Base-by-base conservation (phyloP, 2,329 filamentous ascomycete genomes). In the Talaromyces verruculosus region DNA sequence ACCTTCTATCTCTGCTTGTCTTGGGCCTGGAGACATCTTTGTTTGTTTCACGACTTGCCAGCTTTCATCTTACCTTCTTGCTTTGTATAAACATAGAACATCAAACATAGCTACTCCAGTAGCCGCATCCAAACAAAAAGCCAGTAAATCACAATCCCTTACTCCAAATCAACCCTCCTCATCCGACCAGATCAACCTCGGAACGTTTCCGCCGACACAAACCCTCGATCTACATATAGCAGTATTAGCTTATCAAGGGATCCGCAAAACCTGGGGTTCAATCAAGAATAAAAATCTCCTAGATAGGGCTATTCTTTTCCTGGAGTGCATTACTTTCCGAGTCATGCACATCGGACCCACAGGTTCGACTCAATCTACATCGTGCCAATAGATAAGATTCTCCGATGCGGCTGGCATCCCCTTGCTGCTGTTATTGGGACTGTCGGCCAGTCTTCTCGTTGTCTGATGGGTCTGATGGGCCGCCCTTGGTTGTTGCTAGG, bases 381-480 rank as follows among this genome's bases (percentile, higher is more conserved):
- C 61, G 61, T 63, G 47, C 61, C 22, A 55, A 51, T 63, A 30
- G 47, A 30, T 37, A 55, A 63, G 22, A 63, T 63, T 25, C 33
- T 45, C 39, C 61, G 37, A 55, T 63, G 35, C 61, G 47, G 35
- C 61, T 63, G 45, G 61, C 33, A 39, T 30, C 61, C 61, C 47
- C 47, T 63, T 63, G 45, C 61, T 25, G 33, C 30, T 43, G 28
- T 39, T 51, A 35, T 39, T 30, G 33, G 30, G 10, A 37, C 19
- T 8, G 19, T 37, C 19, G 22, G 6, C n/a, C 47, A 37, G 19
- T 62, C 25, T 6, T 41, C 11, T 33, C 19, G 30, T 19, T 49
- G 47, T 43, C 15, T 33, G 30, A 33, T 33, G 17, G 60, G 25
- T 51, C 5, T 6, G n/a, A 25, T 2, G 17, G 60, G 22, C n/a